Conservation (phyloP, 2,329 filamentous ascomycete species). For the Ceratocystiopsis minuta region DNA sequence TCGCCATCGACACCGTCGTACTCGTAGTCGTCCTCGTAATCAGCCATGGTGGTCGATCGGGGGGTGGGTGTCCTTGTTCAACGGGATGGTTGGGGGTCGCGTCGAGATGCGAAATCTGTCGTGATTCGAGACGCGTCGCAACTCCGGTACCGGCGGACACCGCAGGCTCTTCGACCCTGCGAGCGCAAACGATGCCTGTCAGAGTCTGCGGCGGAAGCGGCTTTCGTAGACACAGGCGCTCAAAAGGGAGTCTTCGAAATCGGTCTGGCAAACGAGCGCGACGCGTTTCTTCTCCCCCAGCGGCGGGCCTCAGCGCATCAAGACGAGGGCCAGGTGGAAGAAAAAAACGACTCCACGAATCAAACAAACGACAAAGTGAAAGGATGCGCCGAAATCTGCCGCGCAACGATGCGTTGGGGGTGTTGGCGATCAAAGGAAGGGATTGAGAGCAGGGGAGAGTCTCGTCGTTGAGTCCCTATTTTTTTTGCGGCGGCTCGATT, state of each 20-base stretch:
- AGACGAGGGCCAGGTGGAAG: neutral
- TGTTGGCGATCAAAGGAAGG: neutral
- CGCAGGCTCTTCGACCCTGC: neutral
- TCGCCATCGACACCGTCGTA: conserved; percentile 39
- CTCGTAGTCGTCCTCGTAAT: conserved; percentile 35
- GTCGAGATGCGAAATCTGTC: too few species aligned
- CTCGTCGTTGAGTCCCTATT: conserved; percentile 2
- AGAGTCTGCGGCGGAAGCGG: too few species aligned
- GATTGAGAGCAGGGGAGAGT: conserved; percentile 1
- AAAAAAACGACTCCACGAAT: neutral
- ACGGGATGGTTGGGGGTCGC: too few species aligned
- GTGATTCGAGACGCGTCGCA: too few species aligned
- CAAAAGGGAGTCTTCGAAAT: conserved; percentile 1
- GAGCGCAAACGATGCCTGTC: too few species aligned
- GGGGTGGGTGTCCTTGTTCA: too few species aligned
- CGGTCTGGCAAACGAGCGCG: conserved; percentile 5
- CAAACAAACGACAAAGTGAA: neutral
- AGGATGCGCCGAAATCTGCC: neutral
- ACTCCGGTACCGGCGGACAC: too few species aligned
- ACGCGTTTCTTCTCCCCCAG: conserved; percentile 8
- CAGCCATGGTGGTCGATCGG: conserved; percentile 25
- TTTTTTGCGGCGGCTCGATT: conserved; percentile 1
- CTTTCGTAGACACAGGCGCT: too few species aligned
- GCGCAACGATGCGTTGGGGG: neutral
- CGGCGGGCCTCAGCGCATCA: conserved; percentile 7